phyloP scores from a whole-genome alignment of 2,329 filamentous ascomycete species.

The Stagonosporopsis rhizophila region DNA sequence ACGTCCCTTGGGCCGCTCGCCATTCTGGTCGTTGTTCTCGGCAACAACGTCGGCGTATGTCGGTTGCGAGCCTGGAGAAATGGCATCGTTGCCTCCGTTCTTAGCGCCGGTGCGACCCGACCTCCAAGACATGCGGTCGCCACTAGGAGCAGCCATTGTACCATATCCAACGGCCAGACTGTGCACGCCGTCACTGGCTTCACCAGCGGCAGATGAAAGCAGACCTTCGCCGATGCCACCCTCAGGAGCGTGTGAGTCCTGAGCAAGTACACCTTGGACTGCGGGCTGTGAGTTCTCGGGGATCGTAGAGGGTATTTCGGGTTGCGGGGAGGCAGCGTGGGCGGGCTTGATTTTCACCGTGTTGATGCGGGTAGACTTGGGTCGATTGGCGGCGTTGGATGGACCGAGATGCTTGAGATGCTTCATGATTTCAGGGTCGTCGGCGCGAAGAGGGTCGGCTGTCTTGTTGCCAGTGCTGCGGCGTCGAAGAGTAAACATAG shows the following conservation, averaged over 20 bases:
- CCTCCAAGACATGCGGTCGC: conserved; percentile 41
- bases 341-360: conserved; percentile 72
- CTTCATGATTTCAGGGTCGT: conserved; percentile 63
- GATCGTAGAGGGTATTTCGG: conserved; percentile 56
- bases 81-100: conserved; percentile 24
- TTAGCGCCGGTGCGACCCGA: conserved; percentile 28
- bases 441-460: conserved; percentile 54
- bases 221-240: conserved; percentile 63
- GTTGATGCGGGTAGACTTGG: conserved; percentile 66
- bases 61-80: conserved; percentile 30
- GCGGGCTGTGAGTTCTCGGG: conserved; percentile 49
- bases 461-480: conserved; percentile 52
- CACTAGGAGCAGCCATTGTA: conserved; percentile 44
- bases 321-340: conserved; percentile 67
- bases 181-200: conserved; percentile 71
- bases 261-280: conserved; percentile 24
- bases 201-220: conserved; percentile 61
- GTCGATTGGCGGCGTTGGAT: conserved; percentile 67
- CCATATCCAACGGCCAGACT: conserved; percentile 60
- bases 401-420: conserved; percentile 70
- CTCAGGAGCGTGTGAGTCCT: conserved; percentile 50
- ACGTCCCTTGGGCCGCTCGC: conserved; percentile 22
- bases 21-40: conserved; percentile 28
- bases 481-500: conserved; percentile 55
- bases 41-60: conserved; percentile 16